Conservation (phyloP, 306 rosid species). For the Rubus parviflorus region DNA sequence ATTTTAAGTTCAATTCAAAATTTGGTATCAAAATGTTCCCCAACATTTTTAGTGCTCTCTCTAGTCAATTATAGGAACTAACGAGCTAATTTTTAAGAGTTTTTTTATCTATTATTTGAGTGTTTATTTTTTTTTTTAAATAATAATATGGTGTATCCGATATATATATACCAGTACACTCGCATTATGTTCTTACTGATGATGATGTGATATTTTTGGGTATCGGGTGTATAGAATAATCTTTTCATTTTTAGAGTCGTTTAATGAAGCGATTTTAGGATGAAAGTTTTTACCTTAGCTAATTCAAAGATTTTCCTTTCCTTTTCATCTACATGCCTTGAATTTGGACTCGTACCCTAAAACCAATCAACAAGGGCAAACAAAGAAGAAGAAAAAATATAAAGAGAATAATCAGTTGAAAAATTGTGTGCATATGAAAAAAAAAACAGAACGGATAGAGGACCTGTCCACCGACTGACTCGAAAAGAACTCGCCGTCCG, state of each 20-base stretch:
- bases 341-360: slow-evolving; percentile 34
- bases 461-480: slow-evolving; percentile 54
- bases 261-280: neutral
- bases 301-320: slow-evolving; percentile 30
- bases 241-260: neutral
- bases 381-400: neutral
- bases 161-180: neutral
- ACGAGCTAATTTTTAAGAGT: neutral
- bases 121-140: neutral
- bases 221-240: neutral
- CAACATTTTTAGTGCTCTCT: neutral
- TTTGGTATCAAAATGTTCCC: neutral
- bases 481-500: slow-evolving; percentile 30
- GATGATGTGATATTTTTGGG: neutral
- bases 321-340: slow-evolving; percentile 35
- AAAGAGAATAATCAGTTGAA: neutral
- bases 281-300: slow-evolving; percentile 26
- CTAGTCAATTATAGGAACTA: neutral
- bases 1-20: neutral
- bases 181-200: neutral
- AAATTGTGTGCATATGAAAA: neutral
- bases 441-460: neutral
- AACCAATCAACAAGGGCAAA: slow-evolving; percentile 27
- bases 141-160: neutral
- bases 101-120: neutral